These are phyloP conservation scores for Zygoascus hellenicus DNA, from an alignment of 1,139 yeast genomes.

Conservation along the genomic window DNA sequence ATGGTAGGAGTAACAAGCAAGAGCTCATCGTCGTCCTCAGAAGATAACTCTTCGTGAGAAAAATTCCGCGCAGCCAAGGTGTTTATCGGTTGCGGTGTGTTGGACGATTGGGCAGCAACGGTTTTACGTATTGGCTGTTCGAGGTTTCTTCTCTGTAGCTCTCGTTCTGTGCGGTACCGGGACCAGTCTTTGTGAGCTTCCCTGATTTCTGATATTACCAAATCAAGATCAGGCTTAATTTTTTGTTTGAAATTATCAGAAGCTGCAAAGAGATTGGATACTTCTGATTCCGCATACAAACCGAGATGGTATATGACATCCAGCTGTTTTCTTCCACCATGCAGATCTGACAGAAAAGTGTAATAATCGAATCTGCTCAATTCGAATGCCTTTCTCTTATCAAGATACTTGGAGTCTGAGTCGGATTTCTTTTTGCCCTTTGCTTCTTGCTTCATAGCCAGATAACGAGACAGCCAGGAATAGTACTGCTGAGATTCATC, in stretches of 20 bases:
- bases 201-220: conserved; percentile 31
- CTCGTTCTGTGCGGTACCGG: conserved; percentile 38
- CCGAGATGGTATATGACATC: conserved; percentile 37
- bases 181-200: conserved; percentile 38
- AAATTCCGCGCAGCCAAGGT: neutral
- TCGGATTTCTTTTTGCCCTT: conserved; percentile 35
- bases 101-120: conserved; percentile 7
- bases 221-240: conserved; percentile 32
- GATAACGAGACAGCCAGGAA: conserved; percentile 63
- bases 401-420: conserved; percentile 56
- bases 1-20: neutral
- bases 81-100: neutral
- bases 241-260: conserved; percentile 23
- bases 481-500: conserved; percentile 70
- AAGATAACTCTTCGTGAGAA: conserved; percentile 9
- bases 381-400: conserved; percentile 59
- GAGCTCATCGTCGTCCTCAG: conserved; percentile 14
- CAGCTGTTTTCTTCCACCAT: conserved; percentile 46
- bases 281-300: conserved; percentile 34
- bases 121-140: conserved; percentile 25
- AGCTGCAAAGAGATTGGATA: conserved; percentile 24
- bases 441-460: conserved; percentile 54
- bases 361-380: conserved; percentile 66
- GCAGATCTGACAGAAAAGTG: conserved; percentile 53
- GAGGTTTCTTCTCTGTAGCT: conserved; percentile 35